A percentile compares a stretch with the other conserved stretches of the same genome.
These are phyloP conservation scores for Trichomonas gallinae DNA, from an alignment of 208 protist species.

Conservation along the genomic window DNA sequence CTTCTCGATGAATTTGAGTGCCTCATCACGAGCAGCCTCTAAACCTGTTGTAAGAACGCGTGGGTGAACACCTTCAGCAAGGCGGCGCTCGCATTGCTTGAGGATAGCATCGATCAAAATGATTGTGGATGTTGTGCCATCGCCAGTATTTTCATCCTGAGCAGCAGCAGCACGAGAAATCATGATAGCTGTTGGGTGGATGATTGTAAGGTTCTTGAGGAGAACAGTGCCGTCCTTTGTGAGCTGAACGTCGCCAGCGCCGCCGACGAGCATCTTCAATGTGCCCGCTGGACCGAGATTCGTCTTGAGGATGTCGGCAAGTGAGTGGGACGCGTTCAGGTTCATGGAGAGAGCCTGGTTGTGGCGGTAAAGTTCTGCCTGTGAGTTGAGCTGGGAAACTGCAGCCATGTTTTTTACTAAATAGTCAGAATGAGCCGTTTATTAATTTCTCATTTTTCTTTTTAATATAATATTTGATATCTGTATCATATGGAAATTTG, in stretches of 20 bases:
- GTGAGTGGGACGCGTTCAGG: constrained; percentile 84
- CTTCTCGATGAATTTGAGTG: constrained; percentile 66
- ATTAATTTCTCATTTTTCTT: neutral
- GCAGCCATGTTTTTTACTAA: neutral
- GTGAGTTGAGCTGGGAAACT: neutral
- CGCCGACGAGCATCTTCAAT: constrained; percentile 76
- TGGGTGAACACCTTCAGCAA: constrained; percentile 95
- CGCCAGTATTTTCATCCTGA: constrained; percentile 96
- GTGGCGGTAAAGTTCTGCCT: neutral
- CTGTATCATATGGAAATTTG: neutral
- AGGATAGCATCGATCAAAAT: constrained; percentile 92
- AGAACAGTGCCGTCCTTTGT: constrained; percentile 99
- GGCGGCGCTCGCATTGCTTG: constrained; percentile 84
- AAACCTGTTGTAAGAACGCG: constrained; percentile 83
- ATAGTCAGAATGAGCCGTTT: neutral
- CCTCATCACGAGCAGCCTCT: constrained; percentile 58
- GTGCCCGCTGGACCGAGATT: constrained; percentile 90
- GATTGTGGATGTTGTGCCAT: constrained; percentile 95
- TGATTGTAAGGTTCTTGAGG: constrained; percentile 98
- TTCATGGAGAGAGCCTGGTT: constrained; percentile 70
- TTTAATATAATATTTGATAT: neutral
- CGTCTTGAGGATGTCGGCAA: constrained; percentile 89
- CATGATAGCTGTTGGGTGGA: constrained; percentile 94
- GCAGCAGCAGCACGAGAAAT: constrained; percentile 97
- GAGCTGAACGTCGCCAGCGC: constrained; percentile 94